A percentile compares a stretch with the other conserved stretches of the same genome.
Evolutionary conservation across 2,329 filamentous ascomycete species (phyloP).

Genomic region (Fusarium goolgardi): DNA sequence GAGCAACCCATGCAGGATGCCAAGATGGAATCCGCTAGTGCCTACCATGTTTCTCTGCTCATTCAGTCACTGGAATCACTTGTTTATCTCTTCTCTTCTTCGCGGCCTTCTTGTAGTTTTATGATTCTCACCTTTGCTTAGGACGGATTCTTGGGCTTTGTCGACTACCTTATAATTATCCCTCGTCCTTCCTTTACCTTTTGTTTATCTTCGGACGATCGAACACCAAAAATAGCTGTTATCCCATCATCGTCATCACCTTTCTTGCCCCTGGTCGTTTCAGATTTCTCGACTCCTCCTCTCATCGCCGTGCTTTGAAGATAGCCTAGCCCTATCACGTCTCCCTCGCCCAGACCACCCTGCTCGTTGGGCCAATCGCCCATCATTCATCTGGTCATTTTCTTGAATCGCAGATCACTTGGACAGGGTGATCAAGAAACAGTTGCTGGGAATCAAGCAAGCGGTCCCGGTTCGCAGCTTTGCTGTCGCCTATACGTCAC

Average conservation of each 20-base stretch:
- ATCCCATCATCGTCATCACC: conserved; percentile 21
- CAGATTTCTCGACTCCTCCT: conserved; percentile 28
- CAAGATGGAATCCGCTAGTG: not conserved
- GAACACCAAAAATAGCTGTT: conserved; percentile 26
- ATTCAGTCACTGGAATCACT: not conserved
- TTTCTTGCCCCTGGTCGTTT: conserved; percentile 28
- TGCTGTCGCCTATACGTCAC: conserved; percentile 34
- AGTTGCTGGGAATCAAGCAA: conserved; percentile 25
- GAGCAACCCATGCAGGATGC: not conserved
- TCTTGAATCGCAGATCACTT: conserved; percentile 31
- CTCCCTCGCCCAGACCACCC: conserved; percentile 24
- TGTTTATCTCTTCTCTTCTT: not conserved
- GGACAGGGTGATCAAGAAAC: conserved; percentile 39
- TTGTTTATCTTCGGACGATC: conserved; percentile 19
- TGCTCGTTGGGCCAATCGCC: conserved; percentile 16
- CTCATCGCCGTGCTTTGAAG: conserved; percentile 16
- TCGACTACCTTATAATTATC: conserved; percentile 8
- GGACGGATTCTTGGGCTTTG: conserved; percentile 7
- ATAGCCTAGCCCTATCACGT: conserved; percentile 33
- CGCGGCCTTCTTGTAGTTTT: not conserved
- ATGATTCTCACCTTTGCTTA: conserved; percentile 12
- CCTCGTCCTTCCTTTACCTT: conserved; percentile 15
- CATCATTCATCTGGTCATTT: conserved; percentile 22
- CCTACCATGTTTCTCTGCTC: not conserved
- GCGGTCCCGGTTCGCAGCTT: conserved; percentile 22